Percentiles rank a stretch among this genome's conserved stretches.
Conservation (phyloP, 2,329 filamentous ascomycete species). For the Rhytidhysteron rufulum region DNA sequence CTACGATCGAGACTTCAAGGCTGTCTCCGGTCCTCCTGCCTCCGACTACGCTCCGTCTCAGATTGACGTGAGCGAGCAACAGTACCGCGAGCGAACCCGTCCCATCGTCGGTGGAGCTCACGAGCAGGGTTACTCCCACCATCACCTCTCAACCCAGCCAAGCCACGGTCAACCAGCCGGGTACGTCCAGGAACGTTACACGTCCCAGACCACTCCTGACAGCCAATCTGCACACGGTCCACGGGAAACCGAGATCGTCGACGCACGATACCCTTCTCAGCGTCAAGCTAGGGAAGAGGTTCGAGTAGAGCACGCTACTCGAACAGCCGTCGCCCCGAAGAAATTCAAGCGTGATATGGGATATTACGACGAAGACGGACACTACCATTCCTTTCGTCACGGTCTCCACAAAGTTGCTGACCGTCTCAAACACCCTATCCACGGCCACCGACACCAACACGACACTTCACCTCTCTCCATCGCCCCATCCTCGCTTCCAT, state of each 20-base stretch:
- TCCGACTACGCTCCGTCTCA: slow-evolving; percentile 53
- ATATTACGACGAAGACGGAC: slow-evolving; percentile 76
- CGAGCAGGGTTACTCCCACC: slow-evolving; percentile 35
- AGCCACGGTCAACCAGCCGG: slow-evolving; percentile 36
- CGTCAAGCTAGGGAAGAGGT: slow-evolving; percentile 40
- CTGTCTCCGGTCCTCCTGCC: slow-evolving; percentile 46
- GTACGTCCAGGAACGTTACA: slow-evolving; percentile 35
- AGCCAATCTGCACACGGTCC: slow-evolving; percentile 39
- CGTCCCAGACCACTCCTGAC: slow-evolving; percentile 35
- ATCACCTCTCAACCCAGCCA: slow-evolving; percentile 27
- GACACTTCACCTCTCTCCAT: no score
- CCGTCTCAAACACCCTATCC: slow-evolving; percentile 61
- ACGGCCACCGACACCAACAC: slow-evolving; percentile 49
- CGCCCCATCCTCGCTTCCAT: no score
- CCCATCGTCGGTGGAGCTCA: slow-evolving; percentile 50
- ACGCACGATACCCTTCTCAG: slow-evolving; percentile 38
- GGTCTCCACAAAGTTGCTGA: slow-evolving; percentile 65
- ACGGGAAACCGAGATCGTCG: slow-evolving; percentile 28
- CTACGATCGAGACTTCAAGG: slow-evolving; percentile 46
- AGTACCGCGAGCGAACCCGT: slow-evolving; percentile 62
- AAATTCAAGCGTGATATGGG: slow-evolving; percentile 63
- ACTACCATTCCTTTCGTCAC: slow-evolving; percentile 72
- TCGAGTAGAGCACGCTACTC: slow-evolving; percentile 47
- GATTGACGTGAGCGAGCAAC: slow-evolving; percentile 55
- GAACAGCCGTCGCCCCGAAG: slow-evolving; percentile 48